phyloP scores from a whole-genome alignment of 257 asterid species.

The Ilex asprella region DNA sequence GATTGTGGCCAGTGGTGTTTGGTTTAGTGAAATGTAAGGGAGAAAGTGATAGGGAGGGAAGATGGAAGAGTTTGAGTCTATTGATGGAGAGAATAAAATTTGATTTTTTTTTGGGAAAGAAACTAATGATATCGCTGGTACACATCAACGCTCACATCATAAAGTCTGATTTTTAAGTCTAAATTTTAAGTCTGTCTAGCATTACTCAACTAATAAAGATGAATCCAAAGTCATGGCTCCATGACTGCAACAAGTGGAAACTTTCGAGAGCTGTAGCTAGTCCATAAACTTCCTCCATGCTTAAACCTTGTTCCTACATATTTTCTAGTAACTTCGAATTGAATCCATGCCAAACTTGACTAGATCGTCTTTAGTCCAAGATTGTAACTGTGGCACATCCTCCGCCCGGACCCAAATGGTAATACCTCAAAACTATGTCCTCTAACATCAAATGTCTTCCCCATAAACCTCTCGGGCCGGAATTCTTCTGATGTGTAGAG shows the following conservation, averaged over 20 bases:
- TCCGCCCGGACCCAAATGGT: neutral
- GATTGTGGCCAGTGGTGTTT: too few relatives aligned
- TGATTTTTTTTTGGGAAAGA: too few relatives aligned
- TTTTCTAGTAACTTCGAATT: neutral
- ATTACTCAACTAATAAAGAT: neutral
- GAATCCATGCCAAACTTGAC: slow-evolving; percentile 2
- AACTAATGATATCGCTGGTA: too few relatives aligned
- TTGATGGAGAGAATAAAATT: too few relatives aligned
- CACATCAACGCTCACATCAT: too few relatives aligned
- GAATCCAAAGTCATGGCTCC: neutral
- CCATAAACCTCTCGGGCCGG: neutral
- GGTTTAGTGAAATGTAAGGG: too few relatives aligned
- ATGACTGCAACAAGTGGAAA: neutral
- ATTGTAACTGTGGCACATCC: neutral
- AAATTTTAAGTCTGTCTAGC: too few relatives aligned
- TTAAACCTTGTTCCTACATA: neutral
- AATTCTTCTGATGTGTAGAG: too few relatives aligned
- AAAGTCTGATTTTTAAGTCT: too few relatives aligned
- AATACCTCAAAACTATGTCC: neutral
- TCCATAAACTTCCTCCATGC: slow-evolving; percentile 5
- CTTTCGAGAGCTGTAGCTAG: neutral
- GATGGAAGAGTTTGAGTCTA: too few relatives aligned
- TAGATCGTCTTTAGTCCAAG: neutral
- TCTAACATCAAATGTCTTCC: neutral
- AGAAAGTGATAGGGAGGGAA: too few relatives aligned